phyloP scores from a whole-genome alignment of 1,284 basidiomycete species.

The Boletellus deceptivus region DNA sequence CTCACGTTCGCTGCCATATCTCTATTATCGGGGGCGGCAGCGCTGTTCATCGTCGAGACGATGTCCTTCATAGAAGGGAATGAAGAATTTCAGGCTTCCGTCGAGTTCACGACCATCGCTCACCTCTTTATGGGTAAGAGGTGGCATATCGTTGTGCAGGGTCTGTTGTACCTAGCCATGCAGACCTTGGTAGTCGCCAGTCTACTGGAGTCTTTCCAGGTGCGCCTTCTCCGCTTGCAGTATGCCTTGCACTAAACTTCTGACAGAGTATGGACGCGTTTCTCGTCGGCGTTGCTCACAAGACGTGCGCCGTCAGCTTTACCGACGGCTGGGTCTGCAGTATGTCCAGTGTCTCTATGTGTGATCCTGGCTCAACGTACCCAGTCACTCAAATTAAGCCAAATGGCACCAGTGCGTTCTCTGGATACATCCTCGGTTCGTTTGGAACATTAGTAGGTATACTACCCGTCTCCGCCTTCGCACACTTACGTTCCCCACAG shows the following conservation, averaged over 20 bases:
- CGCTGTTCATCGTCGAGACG: constrained; percentile 22
- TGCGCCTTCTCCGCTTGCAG: neutral
- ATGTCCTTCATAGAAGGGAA: constrained; percentile 30
- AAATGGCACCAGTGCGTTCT: constrained; percentile 16
- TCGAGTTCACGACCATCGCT: constrained; percentile 27
- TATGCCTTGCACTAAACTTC: neutral
- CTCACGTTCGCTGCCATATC: constrained; percentile 18
- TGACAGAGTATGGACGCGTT: constrained; percentile 26
- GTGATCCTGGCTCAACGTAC: neutral
- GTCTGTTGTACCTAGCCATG: constrained; percentile 22
- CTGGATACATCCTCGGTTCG: constrained; percentile 25
- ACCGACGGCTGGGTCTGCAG: constrained; percentile 24
- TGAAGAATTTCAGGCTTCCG: constrained; percentile 22
- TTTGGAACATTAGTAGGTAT: constrained; percentile 23
- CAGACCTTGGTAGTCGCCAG: constrained; percentile 25
- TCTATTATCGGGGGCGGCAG: constrained; percentile 20
- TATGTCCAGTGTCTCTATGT: constrained; percentile 3
- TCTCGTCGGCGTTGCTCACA: constrained; percentile 25
- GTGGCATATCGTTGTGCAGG: constrained; percentile 25
- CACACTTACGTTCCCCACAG: constrained; percentile 11
- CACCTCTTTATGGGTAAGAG: constrained; percentile 27
- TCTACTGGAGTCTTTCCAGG: constrained; percentile 27
- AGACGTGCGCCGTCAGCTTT: constrained; percentile 29
- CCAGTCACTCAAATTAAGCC: constrained; percentile 13
- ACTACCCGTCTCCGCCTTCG: neutral